Base-by-base conservation (phyloP, 495 filamentous ascomycete genomes). In the Amniculicola lignicola region DNA sequence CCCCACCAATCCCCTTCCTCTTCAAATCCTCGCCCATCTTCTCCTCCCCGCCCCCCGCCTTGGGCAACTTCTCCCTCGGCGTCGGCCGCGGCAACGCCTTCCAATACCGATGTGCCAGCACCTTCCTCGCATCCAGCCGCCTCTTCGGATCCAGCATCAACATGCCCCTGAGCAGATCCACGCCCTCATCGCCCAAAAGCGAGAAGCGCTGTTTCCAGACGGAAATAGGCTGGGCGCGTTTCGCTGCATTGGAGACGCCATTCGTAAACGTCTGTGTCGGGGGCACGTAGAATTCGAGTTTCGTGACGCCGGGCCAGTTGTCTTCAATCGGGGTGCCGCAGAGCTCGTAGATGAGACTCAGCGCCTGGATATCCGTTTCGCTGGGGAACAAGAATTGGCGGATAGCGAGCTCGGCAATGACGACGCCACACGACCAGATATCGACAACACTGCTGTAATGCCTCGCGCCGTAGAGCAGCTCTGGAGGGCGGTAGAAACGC, bases 301-400 rank as follows among this genome's bases (percentile, higher is more conserved):
- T 80, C 2, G 84, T 83, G 3, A 97, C 93, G 9, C 92, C 93
- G 0, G 93, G 90, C 94, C 94, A 99, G 65, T 90, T 91, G 4
- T 89, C 87, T 68, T 99, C 94, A 0, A 84, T 91, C 3, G 93
- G 93, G 0, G 90, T 95, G 19, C 94, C 94, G 56, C 97, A 82
- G 6, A 83, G 82, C 60, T 88, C 80, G 64, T 83, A 88, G 57
- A 97, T 94, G 50, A 91, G 77, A 24, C 78, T 70, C 33, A 96
- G 79, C 67, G 90, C 87, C 57, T 86, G 74, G 62, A 96, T 77
- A 57, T 97, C 91, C 0, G 86, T 84, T 62, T 88, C 85, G 0
- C 87, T 88, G 0, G 89, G 80, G 19, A 95, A 75, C 56, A 85
- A 94, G 0, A 92, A 89, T 1, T 81, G 79, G 16, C 94, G 79